Percentiles rank a stretch among this genome's conserved stretches.
These are phyloP conservation scores for Colletotrichum spaethianum DNA, from an alignment of 2,329 filamentous ascomycete species.

Conservation along the genomic window DNA sequence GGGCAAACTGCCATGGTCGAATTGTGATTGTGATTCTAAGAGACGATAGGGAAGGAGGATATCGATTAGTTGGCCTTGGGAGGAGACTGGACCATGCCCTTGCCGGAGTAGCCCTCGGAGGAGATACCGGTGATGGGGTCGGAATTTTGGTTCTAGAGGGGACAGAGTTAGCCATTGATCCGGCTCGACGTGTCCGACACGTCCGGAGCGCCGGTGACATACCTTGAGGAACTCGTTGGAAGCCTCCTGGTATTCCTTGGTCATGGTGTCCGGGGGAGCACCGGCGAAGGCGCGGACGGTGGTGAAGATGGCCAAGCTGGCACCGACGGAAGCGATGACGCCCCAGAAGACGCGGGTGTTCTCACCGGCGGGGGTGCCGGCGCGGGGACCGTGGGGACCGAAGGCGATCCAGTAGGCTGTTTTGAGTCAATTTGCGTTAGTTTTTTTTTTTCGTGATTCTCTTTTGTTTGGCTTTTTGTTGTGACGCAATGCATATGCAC, in stretches of 20 bases:
- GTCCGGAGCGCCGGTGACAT: not conserved
- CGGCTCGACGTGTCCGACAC: not conserved
- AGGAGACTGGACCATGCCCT: conserved; percentile 82
- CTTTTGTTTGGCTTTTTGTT: not conserved
- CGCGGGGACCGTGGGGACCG: conserved; percentile 93
- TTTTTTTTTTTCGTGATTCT: conserved; percentile 47
- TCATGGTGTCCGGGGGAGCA: conserved; percentile 88
- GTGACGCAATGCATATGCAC: conserved; percentile 39
- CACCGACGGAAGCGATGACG: conserved; percentile 76
- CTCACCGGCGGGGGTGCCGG: conserved; percentile 87
- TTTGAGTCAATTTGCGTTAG: conserved; percentile 58
- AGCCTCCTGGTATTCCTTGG: conserved; percentile 96
- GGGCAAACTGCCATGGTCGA: conserved; percentile 45
- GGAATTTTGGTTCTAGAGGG: conserved; percentile 80
- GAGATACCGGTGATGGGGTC: conserved; percentile 90
- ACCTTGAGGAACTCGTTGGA: conserved; percentile 96
- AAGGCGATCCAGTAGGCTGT: conserved; percentile 99
- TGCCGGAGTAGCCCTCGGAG: conserved; percentile 83
- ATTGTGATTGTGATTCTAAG: conserved; percentile 41
- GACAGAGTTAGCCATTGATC: conserved; percentile 25
- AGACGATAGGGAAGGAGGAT: conserved; percentile 39
- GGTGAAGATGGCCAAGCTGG: conserved; percentile 80
- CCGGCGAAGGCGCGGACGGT: conserved; percentile 79
- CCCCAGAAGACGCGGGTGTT: conserved; percentile 83
- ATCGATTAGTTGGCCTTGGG: conserved; percentile 63